phyloP scores from a whole-genome alignment of 1,284 basidiomycete genomes.

The Ustilago curta region DNA sequence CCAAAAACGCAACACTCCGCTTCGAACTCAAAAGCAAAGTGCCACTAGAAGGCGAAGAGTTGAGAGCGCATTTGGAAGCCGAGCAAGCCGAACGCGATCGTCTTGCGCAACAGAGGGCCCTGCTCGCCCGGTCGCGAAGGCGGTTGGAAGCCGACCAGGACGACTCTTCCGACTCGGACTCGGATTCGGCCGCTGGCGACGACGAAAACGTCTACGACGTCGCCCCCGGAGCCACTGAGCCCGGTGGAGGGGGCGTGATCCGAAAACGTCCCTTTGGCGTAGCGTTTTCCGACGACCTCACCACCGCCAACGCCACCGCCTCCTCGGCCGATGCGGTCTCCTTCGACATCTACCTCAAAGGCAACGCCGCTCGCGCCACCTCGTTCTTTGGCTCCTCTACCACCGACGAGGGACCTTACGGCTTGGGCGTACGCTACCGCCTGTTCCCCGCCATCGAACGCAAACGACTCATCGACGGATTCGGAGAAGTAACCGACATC shows the following conservation, averaged over 20 bases:
- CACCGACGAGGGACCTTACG: conserved; percentile 68
- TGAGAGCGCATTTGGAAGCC: conserved; percentile 82
- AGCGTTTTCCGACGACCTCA: conserved; percentile 32
- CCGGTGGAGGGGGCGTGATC: conserved; percentile 12
- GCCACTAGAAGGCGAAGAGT: conserved; percentile 74
- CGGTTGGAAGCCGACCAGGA: conserved; percentile 83
- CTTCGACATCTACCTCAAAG: conserved; percentile 96
- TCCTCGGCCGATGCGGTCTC: conserved; percentile 74
- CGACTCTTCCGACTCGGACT: conserved; percentile 68
- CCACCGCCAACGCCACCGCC: conserved; percentile 71
- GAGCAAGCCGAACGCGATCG: conserved; percentile 85
- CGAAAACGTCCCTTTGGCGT: conserved; percentile 37
- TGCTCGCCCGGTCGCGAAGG: conserved; percentile 80
- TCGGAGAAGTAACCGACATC: conserved; percentile 90
- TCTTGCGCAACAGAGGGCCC: conserved; percentile 86
- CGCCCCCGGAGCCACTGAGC: conserved; percentile 17
- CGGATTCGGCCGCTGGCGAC: conserved; percentile 73
- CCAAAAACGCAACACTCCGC: conserved; percentile 23
- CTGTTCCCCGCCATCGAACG: conserved; percentile 98
- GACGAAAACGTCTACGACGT: conserved; percentile 72
- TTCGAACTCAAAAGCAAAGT: conserved; percentile 86
- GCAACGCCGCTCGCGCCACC: conserved; percentile 82
- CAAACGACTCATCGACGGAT: conserved; percentile 90
- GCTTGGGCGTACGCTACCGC: conserved; percentile 82
- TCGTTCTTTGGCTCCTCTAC: conserved; percentile 79